phyloP scores from a whole-genome alignment of 2,329 filamentous ascomycete genomes.

The Hypoxylon sp. region DNA sequence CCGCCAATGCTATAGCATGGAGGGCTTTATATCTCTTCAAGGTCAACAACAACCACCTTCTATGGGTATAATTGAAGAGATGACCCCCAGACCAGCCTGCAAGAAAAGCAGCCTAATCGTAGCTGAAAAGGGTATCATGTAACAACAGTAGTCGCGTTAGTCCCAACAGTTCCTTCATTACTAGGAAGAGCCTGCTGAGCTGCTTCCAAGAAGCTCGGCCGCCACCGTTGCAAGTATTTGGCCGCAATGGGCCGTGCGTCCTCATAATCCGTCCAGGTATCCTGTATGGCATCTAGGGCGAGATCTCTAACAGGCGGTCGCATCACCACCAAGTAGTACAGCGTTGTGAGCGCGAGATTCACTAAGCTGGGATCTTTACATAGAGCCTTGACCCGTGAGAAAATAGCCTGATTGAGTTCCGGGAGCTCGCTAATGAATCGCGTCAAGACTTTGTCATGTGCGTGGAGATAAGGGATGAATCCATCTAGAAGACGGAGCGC shows the following conservation, averaged over 20 bases:
- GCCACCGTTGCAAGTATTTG: slow-evolving; percentile 74
- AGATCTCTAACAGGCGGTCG: slow-evolving; percentile 74
- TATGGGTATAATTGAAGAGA: slow-evolving; percentile 6
- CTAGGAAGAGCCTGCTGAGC: slow-evolving; percentile 47
- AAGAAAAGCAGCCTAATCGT: slow-evolving; percentile 16
- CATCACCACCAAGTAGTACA: slow-evolving; percentile 78
- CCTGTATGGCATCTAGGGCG: slow-evolving; percentile 75
- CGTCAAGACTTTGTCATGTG: slow-evolving; percentile 89
- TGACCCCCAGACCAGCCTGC: background rate
- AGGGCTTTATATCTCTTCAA: slow-evolving; percentile 1
- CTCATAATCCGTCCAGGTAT: slow-evolving; percentile 77
- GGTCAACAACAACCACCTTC: background rate
- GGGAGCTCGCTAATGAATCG: slow-evolving; percentile 94
- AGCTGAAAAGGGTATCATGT: slow-evolving; percentile 47
- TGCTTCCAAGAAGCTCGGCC: slow-evolving; percentile 67
- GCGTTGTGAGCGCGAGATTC: slow-evolving; percentile 73
- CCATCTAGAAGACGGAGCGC: slow-evolving; percentile 86
- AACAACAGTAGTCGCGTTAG: slow-evolving; percentile 42
- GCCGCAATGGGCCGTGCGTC: slow-evolving; percentile 74
- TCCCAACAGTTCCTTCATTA: slow-evolving; percentile 40
- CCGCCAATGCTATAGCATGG: slow-evolving; percentile 4
- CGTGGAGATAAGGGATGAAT: slow-evolving; percentile 91
- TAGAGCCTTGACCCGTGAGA: slow-evolving; percentile 78
- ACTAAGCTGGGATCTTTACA: slow-evolving; percentile 77
- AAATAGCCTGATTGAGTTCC: slow-evolving; percentile 78